Evolutionary conservation across 83 land plant species (phyloP).

Genomic region (Diphasiastrum complanatum): DNA sequence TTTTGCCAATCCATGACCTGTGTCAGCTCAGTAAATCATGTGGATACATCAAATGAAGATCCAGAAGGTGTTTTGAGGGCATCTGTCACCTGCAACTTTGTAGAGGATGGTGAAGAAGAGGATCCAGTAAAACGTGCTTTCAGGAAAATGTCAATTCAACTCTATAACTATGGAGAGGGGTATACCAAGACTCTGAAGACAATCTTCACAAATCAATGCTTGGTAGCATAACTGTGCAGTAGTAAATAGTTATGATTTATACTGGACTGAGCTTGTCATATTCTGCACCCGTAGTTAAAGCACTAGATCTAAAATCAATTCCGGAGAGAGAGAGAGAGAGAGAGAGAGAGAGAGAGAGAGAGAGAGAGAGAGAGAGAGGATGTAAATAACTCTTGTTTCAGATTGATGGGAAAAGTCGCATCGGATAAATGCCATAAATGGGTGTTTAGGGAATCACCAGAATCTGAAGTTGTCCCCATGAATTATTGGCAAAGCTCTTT

Average conservation of each 20-base stretch:
- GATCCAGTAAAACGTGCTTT: constrained; percentile 81
- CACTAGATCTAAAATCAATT: no score
- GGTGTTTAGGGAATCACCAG: constrained; percentile 93
- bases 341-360: constrained; percentile 20
- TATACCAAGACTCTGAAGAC: constrained; percentile 3
- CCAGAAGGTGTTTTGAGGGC: constrained; percentile 7
- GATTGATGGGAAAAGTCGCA: constrained; percentile 98
- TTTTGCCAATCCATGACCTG: constrained; percentile 51
- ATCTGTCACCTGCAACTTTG: constrained; percentile 30
- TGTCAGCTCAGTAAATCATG: constrained; percentile 21
- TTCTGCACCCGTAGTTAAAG: no score
- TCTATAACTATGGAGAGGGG: constrained; percentile 99
- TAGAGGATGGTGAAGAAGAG: constrained; percentile 66
- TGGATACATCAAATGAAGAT: constrained; percentile 5
- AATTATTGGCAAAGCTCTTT: constrained; percentile 98
- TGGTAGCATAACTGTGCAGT: no score
- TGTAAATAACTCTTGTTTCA: no score
- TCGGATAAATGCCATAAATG: constrained; percentile 97
- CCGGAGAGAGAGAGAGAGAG: constrained; percentile 20
- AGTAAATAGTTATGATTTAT: no score
- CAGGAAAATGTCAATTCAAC: constrained; percentile 95
- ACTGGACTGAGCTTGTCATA: no score
- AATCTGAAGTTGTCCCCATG: constrained; percentile 66
- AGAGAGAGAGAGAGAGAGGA: no score
- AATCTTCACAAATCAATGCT: no score